phyloP scores from a whole-genome alignment of 257 asterid species.

The Rauvolfia tetraphylla region DNA sequence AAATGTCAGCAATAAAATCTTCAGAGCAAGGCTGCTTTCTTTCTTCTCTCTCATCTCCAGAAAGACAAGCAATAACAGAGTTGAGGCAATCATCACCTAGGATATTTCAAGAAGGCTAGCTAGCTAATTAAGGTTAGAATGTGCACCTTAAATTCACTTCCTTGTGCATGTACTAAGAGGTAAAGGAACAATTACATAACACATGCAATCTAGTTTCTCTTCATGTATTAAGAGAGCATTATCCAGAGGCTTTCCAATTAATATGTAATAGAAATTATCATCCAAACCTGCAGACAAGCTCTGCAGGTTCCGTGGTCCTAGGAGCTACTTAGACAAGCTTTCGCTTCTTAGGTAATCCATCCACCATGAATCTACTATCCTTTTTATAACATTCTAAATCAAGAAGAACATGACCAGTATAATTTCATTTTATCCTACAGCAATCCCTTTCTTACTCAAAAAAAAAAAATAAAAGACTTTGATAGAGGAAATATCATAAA shows the following conservation, averaged over 20 bases:
- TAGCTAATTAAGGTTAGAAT: too few species aligned
- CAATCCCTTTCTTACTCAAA: too few species aligned
- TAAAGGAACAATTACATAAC: neutral
- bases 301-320: neutral
- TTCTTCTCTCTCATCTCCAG: conserved; percentile 1
- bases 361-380: too few species aligned
- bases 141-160: neutral
- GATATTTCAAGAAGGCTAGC: neutral
- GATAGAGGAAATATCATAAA: neutral
- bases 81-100: neutral
- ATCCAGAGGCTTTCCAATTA: neutral
- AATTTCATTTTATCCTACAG: too few species aligned
- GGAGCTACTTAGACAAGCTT: neutral
- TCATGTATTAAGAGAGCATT: neutral
- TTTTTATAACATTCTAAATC: too few species aligned
- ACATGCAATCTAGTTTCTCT: neutral
- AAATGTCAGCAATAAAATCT: neutral
- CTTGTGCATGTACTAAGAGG: neutral
- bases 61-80: neutral
- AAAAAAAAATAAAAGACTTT: too few species aligned
- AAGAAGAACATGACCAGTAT: neutral
- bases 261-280: neutral
- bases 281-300: neutral
- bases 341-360: neutral
- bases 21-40: neutral